Conservation (phyloP, 2,329 filamentous ascomycete species). For the Endocalyx cinctus region DNA sequence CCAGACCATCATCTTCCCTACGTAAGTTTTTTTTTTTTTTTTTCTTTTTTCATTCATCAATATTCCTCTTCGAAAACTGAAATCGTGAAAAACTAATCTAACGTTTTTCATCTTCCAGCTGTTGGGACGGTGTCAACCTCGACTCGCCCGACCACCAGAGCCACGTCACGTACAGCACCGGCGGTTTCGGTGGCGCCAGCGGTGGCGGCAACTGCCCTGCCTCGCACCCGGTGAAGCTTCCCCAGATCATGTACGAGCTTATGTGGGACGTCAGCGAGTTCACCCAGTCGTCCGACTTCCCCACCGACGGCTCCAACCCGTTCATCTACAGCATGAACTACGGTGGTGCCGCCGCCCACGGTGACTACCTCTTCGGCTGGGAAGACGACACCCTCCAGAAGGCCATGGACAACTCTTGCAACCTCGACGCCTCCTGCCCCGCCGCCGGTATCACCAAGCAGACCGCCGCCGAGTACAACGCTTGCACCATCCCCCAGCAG, state of each 20-base stretch:
- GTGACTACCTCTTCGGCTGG: slow-evolving; percentile 50
- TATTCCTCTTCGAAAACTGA: slow-evolving; percentile 7
- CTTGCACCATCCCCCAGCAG: slow-evolving; percentile 41
- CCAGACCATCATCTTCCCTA: slow-evolving; percentile 47
- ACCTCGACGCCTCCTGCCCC: slow-evolving; percentile 41
- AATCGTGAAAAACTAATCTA: too few relatives aligned
- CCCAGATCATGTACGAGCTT: slow-evolving; percentile 45
- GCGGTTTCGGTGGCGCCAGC: slow-evolving; percentile 37
- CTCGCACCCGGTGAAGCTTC: slow-evolving; percentile 40
- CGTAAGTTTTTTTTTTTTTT: slow-evolving; percentile 22
- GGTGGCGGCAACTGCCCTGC: slow-evolving; percentile 44
- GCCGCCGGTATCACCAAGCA: slow-evolving; percentile 40
- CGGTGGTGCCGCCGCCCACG: slow-evolving; percentile 43
- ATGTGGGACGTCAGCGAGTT: slow-evolving; percentile 42
- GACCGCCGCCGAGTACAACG: slow-evolving; percentile 39
- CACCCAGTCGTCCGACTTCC: slow-evolving; percentile 38
- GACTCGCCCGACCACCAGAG: slow-evolving; percentile 43
- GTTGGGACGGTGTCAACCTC: slow-evolving; percentile 46
- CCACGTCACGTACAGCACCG: slow-evolving; percentile 42
- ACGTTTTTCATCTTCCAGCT: slow-evolving; percentile 23
- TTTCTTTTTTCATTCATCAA: background rate
- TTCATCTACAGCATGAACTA: slow-evolving; percentile 42
- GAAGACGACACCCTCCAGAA: slow-evolving; percentile 43
- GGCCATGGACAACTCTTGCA: slow-evolving; percentile 43
- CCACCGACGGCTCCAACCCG: slow-evolving; percentile 36